Evolutionary conservation across 2,329 filamentous ascomycete species (phyloP).

Genomic region (Fusarium piperis): DNA sequence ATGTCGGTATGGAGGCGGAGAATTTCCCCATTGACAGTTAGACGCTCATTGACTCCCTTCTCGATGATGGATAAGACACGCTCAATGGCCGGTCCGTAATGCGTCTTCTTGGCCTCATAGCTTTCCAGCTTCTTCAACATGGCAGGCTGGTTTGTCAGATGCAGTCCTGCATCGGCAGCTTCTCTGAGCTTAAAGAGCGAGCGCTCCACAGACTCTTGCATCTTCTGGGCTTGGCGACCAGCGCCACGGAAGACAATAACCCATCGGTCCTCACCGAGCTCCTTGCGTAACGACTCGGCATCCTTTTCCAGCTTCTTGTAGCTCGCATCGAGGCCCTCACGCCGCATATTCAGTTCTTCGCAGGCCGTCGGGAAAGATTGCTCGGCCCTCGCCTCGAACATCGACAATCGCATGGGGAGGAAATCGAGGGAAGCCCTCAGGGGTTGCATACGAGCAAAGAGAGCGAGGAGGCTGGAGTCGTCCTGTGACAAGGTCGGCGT

Average conservation of each 20-base stretch:
- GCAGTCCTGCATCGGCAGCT: conserved; percentile 77
- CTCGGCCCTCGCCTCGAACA: conserved; percentile 83
- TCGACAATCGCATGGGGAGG: conserved; percentile 90
- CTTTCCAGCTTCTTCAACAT: conserved; percentile 88
- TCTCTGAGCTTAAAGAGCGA: conserved; percentile 86
- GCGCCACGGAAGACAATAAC: conserved; percentile 94
- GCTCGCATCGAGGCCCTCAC: conserved; percentile 78
- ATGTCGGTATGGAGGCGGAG: conserved; percentile 86
- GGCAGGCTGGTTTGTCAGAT: conserved; percentile 74
- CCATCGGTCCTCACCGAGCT: conserved; percentile 96
- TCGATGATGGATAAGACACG: conserved; percentile 92
- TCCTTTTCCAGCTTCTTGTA: conserved; percentile 92
- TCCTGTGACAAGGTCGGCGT: conserved; percentile 73
- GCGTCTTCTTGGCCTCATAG: conserved; percentile 93
- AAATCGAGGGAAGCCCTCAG: conserved; percentile 93
- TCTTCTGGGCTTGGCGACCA: conserved; percentile 90
- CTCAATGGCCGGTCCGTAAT: conserved; percentile 94
- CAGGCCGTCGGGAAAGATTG: conserved; percentile 88
- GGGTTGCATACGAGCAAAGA: conserved; percentile 96
- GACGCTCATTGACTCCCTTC: conserved; percentile 91
- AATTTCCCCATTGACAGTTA: conserved; percentile 97
- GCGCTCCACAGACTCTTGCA: conserved; percentile 94
- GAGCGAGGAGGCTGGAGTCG: conserved; percentile 85
- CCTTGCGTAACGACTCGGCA: conserved; percentile 86
- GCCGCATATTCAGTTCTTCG: conserved; percentile 82